Evolutionary conservation across 768 basidiomycete species (phyloP).

Genomic region (Serendipita vermifera): DNA sequence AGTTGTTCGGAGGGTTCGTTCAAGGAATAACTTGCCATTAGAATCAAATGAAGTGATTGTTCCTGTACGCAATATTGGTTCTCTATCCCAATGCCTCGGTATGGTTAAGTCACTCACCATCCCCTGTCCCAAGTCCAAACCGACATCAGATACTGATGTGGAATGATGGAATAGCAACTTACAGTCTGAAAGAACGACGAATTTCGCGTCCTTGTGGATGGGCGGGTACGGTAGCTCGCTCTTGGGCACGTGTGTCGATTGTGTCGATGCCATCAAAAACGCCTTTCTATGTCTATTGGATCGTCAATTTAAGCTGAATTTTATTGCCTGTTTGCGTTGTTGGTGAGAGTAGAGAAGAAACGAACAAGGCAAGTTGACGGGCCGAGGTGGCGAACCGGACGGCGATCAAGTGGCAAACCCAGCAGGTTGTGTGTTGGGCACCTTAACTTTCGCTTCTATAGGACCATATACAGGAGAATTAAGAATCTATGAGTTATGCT

Average conservation of each 20-base stretch:
- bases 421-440: no score
- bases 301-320: no score
- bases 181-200: conserved; percentile 87
- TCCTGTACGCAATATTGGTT: conserved; percentile 15
- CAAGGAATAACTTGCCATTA: conserved; percentile 35
- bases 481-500: no score
- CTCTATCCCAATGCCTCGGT: background rate
- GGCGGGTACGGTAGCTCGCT: conserved; percentile 73
- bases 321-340: no score
- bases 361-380: no score
- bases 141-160: conserved; percentile 8
- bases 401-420: no score
- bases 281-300: no score
- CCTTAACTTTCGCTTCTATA: no score
- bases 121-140: conserved; percentile 36
- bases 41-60: conserved; percentile 89
- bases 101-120: conserved; percentile 31
- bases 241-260: conserved; percentile 32
- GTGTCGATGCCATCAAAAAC: no score
- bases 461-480: no score
- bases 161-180: conserved; percentile 28
- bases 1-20: background rate
- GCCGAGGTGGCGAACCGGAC: no score
- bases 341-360: no score
- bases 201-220: conserved; percentile 64